Evolutionary conservation across 2,329 filamentous ascomycete genomes (phyloP).

Genomic region (Fusarium goolgardi): DNA sequence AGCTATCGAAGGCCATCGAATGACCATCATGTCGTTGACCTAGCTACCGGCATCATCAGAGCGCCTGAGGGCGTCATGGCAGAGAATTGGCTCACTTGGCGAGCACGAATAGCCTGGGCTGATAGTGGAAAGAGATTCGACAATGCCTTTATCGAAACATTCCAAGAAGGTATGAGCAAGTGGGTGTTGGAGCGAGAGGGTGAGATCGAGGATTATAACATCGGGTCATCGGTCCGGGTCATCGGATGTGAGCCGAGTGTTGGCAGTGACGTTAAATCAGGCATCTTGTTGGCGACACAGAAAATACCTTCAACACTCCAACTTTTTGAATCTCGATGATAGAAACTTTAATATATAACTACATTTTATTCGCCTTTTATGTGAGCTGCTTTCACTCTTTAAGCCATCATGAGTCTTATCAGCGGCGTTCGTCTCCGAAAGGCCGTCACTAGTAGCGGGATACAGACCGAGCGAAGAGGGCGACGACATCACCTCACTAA

Average conservation of each 20-base stretch:
- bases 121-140: conserved; percentile 55
- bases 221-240: conserved; percentile 42
- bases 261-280: conserved; percentile 2
- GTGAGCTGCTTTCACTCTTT: neutral
- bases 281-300: conserved; percentile 11
- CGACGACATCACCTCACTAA: conserved; percentile 11
- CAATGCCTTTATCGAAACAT: conserved; percentile 49
- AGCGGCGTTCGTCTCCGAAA: conserved; percentile 28
- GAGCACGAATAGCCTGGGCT: conserved; percentile 51
- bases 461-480: conserved; percentile 22
- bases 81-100: conserved; percentile 61
- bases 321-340: no score
- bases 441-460: conserved; percentile 26
- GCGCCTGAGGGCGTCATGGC: conserved; percentile 59
- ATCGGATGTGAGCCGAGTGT: conserved; percentile 37
- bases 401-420: neutral
- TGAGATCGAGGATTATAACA: conserved; percentile 44
- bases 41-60: conserved; percentile 59
- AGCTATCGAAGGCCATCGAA: conserved; percentile 46
- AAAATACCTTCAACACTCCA: neutral
- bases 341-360: no score
- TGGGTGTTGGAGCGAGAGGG: conserved; percentile 55
- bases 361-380: neutral
- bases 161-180: conserved; percentile 53
- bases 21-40: conserved; percentile 54